Percentiles rank a stretch among this genome's conserved stretches.
phyloP scores from a whole-genome alignment of 441 rosid genomes.

The Populus hybrid region DNA sequence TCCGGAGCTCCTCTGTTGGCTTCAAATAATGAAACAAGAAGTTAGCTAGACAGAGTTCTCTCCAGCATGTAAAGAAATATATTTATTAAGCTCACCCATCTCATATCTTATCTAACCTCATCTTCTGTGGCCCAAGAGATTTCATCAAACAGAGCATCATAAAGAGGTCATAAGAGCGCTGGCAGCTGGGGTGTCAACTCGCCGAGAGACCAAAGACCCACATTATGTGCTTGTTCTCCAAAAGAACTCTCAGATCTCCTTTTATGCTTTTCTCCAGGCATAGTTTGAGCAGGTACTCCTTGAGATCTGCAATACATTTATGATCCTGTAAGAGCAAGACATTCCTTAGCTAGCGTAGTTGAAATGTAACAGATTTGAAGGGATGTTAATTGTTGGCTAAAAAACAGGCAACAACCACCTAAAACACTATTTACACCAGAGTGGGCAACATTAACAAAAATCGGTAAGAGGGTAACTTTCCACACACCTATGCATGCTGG shows the following conservation, averaged over 20 bases:
- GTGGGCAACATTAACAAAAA: not conserved
- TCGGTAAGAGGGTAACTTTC: not conserved
- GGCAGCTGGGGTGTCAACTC: slow-evolving; percentile 87
- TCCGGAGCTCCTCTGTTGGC: slow-evolving; percentile 68
- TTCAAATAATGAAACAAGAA: slow-evolving; percentile 34
- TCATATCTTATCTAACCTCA: slow-evolving; percentile 54
- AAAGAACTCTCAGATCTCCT: slow-evolving; percentile 39
- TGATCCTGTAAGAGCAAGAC: slow-evolving; percentile 40
- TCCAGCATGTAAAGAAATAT: slow-evolving; percentile 1
- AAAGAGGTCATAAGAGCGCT: too few species aligned
- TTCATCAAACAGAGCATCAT: slow-evolving; percentile 81
- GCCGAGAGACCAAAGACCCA: slow-evolving; percentile 80
- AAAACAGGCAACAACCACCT: not conserved
- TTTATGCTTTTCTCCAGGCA: slow-evolving; percentile 43
- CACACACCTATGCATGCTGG: not conserved
- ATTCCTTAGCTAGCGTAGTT: slow-evolving; percentile 13
- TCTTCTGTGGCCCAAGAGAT: slow-evolving; percentile 82
- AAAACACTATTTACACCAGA: not conserved
- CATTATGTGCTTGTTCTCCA: slow-evolving; percentile 45
- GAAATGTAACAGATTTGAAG: not conserved
- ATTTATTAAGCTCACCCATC: slow-evolving; percentile 21
- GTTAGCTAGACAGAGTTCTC: not conserved
- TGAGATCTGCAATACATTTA: slow-evolving; percentile 51
- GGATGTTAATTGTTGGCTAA: not conserved
- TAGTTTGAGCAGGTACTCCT: slow-evolving; percentile 54